These are phyloP conservation scores for Trichoderma gamsii DNA, from an alignment of 495 filamentous ascomycete species.

Conservation along the genomic window DNA sequence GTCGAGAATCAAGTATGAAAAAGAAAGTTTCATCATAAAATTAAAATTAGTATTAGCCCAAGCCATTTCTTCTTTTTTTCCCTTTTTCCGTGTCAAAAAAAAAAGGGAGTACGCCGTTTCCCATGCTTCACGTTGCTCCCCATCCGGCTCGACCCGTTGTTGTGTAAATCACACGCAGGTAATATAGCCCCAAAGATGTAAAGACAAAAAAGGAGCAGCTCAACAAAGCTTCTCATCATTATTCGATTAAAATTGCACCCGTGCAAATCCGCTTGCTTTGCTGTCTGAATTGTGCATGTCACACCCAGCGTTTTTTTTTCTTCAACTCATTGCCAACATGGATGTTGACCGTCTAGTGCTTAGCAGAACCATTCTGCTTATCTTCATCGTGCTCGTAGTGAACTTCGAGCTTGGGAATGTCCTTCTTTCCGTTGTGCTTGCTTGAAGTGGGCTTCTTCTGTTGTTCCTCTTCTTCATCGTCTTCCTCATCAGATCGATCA, in stretches of 20 bases:
- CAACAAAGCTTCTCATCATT: neutral
- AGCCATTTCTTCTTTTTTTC: neutral
- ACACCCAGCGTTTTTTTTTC: neutral
- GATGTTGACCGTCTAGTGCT: neutral
- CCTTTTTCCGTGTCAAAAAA: neutral
- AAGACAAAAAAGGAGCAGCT: neutral
- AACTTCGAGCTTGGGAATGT: neutral
- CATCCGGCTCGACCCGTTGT: neutral
- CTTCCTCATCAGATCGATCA: constrained; percentile 45
- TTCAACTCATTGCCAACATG: neutral
- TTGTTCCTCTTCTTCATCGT: constrained; percentile 40
- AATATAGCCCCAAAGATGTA: neutral
- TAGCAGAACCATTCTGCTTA: constrained; percentile 6
- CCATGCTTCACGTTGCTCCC: neutral
- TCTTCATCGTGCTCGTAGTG: constrained; percentile 17
- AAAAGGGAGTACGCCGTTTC: neutral
- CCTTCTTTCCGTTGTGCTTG: constrained; percentile 5
- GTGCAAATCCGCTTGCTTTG: neutral
- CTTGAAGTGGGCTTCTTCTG: constrained; percentile 9
- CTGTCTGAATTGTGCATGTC: neutral
- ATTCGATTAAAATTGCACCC: neutral
- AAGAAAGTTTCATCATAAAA: neutral
- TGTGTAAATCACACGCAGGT: no score
- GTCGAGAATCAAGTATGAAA: neutral
- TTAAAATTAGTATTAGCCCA: constrained; percentile 8